phyloP scores from a whole-genome alignment of 176 grass and related monocot species.

The Avena eriantha region DNA sequence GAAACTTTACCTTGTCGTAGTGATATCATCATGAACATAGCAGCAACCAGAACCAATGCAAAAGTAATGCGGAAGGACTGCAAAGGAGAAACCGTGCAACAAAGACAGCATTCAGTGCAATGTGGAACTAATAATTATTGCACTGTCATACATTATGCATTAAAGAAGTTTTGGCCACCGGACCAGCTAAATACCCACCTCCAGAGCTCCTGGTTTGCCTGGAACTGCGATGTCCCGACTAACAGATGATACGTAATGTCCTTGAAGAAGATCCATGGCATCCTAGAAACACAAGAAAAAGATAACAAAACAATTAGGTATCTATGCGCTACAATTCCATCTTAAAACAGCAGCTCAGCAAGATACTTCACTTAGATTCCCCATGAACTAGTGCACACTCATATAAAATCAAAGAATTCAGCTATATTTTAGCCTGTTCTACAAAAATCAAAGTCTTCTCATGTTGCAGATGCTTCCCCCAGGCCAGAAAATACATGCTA shows the following conservation, averaged over 20 bases:
- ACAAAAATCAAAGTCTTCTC: neutral
- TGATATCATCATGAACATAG: conserved; percentile 78
- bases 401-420: neutral
- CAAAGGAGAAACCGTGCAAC: conserved; percentile 36
- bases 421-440: neutral
- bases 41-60: conserved; percentile 59
- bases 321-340: neutral
- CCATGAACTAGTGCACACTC: neutral
- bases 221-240: conserved; percentile 62
- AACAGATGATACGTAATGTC: conserved; percentile 67
- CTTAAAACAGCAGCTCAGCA: neutral
- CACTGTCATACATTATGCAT: neutral
- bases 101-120: neutral
- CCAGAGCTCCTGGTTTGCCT: conserved; percentile 59
- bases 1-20: conserved; percentile 74
- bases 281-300: conserved; percentile 59
- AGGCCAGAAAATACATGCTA: neutral
- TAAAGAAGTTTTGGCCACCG: neutral
- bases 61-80: conserved; percentile 91
- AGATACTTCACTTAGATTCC: neutral
- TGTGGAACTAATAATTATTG: neutral
- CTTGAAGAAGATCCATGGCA: conserved; percentile 97
- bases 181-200: conserved; percentile 53
- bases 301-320: conserved; percentile 7
- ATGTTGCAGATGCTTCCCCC: neutral